These are phyloP conservation scores for Globisporangium cederbergense DNA, from an alignment of 352 stramenopile genomes.

Conservation along the genomic window DNA sequence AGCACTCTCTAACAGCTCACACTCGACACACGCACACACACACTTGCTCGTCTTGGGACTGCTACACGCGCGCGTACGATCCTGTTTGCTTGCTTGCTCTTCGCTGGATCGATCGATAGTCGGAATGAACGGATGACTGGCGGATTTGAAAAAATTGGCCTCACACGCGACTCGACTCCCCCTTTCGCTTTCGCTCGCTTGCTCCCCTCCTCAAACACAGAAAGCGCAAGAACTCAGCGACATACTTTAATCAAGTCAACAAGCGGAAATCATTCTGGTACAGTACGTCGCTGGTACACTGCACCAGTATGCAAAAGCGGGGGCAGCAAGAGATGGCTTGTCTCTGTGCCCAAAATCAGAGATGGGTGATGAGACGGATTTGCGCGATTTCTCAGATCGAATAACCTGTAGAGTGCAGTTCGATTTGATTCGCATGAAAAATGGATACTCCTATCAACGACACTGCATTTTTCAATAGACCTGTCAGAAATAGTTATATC, in stretches of 20 bases:
- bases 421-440: not conserved
- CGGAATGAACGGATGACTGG: constrained; percentile 6
- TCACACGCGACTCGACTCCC: not conserved
- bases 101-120: constrained; percentile 7
- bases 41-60: not conserved
- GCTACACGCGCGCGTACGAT: not conserved
- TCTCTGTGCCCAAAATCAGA: not conserved
- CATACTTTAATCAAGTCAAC: constrained; percentile 6
- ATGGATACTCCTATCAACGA: no score
- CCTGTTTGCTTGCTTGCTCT: not conserved
- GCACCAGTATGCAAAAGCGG: constrained; percentile 1
- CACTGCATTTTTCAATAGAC: not conserved
- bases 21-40: not conserved
- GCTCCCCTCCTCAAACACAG: not conserved
- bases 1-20: not conserved
- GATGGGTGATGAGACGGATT: constrained; percentile 1
- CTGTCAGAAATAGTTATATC: not conserved
- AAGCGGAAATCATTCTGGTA: constrained; percentile 2
- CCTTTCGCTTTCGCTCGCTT: not conserved
- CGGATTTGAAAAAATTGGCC: constrained; percentile 3
- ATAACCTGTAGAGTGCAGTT: not conserved
- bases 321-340: not conserved
- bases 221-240: not conserved
- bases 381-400: not conserved
- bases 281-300: not conserved